Evolutionary conservation across 73 alveolate genomes (phyloP), one percentile per base, ranked within the genome.

Genomic region (Durusdinium trenchii): DNA sequence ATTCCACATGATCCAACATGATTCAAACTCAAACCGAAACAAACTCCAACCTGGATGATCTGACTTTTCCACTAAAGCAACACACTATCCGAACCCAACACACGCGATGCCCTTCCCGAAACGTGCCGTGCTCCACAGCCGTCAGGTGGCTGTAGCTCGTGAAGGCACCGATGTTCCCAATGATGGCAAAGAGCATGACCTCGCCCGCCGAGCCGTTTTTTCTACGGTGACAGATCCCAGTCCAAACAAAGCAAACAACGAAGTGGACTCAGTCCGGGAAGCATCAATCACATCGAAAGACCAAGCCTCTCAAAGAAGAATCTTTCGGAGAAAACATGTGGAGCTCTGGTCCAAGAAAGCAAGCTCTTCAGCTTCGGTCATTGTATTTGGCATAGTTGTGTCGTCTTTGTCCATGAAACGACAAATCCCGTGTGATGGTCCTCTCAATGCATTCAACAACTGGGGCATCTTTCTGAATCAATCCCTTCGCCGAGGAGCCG

Each of bases 101-200:
- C n/a, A n/a, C n/a, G n/a, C n/a, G n/a, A n/a, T n/a, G n/a, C n/a
- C n/a, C n/a, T n/a, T n/a, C n/a, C n/a, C n/a, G n/a, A n/a, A n/a
- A n/a, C n/a, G n/a, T n/a, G n/a, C n/a, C n/a, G n/a, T n/a, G n/a
- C n/a, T n/a, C n/a, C n/a, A n/a, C n/a, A 46, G 32, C 69, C 18
- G 18, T 83, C 94, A 83, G 57, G 78, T 69, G 30, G 54, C 97
- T 91, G 87, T 46, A 91, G 89, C 97, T 76, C 35, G 97, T 91
- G 97, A 91, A 91, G 36, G 97, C 97, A 32, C 97, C 97, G 48
- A 91, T 91, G 76, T 91, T 91, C 78, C 97, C 97, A 42, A 91
- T 69, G 67, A 91, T 91, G 46, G 97, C 97, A 12, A 60, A 51
- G 26, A 91, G 52, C 97, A 91, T 91, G 60, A 91, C 97, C 97